Conservation (phyloP, 1,284 basidiomycete genomes). For the Cystobasidium sp. region DNA sequence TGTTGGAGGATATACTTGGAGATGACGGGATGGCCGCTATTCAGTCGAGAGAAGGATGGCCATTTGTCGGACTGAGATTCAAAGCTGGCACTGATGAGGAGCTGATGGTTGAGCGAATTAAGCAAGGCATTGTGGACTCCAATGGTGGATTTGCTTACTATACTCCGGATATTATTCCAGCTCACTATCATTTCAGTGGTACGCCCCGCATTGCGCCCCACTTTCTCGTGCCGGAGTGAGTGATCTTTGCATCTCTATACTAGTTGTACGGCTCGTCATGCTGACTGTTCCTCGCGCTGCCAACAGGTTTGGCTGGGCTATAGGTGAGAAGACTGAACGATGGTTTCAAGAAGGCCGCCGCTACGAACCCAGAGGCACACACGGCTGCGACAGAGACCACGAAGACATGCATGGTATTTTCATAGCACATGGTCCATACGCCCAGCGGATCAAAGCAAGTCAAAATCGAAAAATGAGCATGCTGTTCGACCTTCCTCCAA, state of each 20-base stretch:
- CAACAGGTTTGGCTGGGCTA: conserved; percentile 67
- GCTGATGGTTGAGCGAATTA: conserved; percentile 65
- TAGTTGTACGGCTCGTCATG: too few relatives aligned
- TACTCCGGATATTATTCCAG: conserved; percentile 77
- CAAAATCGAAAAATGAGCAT: conserved; percentile 56
- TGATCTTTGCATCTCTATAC: too few relatives aligned
- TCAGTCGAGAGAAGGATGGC: conserved; percentile 80
- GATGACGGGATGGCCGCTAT: conserved; percentile 66
- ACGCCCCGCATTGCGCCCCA: conserved; percentile 79
- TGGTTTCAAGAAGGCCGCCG: conserved; percentile 63
- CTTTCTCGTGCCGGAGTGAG: conserved; percentile 72
- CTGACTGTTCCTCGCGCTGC: neutral
- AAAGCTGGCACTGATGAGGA: conserved; percentile 63
- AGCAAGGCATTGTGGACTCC: conserved; percentile 62
- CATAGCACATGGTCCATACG: conserved; percentile 84
- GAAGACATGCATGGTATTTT: conserved; percentile 84
- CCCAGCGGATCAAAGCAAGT: conserved; percentile 67
- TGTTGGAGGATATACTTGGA: conserved; percentile 82
- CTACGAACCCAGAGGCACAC: conserved; percentile 66
- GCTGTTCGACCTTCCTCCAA: neutral
- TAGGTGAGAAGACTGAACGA: conserved; percentile 63
- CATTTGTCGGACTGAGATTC: conserved; percentile 80
- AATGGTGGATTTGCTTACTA: conserved; percentile 74
- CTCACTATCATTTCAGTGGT: conserved; percentile 73
- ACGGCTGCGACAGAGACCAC: conserved; percentile 71